Percentiles rank a stretch among this genome's conserved stretches.
Evolutionary conservation across 768 basidiomycete genomes (phyloP).

Genomic region (Suillus subluteus): DNA sequence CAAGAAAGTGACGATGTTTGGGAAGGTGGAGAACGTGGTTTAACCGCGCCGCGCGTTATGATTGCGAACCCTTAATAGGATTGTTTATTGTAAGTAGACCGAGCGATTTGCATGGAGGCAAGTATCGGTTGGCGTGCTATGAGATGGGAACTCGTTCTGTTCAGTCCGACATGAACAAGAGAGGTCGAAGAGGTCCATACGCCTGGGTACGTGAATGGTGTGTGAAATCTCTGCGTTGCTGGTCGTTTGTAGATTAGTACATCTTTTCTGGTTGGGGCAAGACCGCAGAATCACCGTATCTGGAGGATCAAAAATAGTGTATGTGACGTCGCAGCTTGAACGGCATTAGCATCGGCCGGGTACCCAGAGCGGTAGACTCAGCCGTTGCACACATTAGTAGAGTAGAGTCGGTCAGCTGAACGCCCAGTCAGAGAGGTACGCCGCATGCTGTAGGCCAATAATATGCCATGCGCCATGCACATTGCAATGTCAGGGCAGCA

Average conservation of each 20-base stretch:
- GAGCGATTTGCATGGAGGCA: not conserved
- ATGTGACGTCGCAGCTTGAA: not conserved
- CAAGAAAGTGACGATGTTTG: not conserved
- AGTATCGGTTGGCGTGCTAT: not conserved
- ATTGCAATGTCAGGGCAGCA: not conserved
- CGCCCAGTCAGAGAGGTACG: not conserved
- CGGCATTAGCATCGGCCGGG: not conserved
- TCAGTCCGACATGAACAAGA: not conserved
- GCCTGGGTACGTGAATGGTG: not conserved
- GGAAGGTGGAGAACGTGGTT: not conserved
- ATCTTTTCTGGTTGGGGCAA: not conserved
- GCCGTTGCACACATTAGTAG: not conserved
- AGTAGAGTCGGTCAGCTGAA: not conserved
- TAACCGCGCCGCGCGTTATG: not conserved
- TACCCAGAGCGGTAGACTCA: not conserved
- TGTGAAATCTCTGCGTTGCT: not conserved
- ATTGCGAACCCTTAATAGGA: not conserved
- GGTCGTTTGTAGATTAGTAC: not conserved
- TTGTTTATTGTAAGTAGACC: not conserved
- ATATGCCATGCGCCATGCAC: not conserved
- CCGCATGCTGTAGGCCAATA: not conserved
- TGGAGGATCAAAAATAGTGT: not conserved
- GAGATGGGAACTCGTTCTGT: not conserved
- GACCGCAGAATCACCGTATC: not conserved
- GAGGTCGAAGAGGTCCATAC: not conserved